Evolutionary conservation across 2,329 filamentous ascomycete genomes (phyloP).

Genomic region (Curvularia lunata): DNA sequence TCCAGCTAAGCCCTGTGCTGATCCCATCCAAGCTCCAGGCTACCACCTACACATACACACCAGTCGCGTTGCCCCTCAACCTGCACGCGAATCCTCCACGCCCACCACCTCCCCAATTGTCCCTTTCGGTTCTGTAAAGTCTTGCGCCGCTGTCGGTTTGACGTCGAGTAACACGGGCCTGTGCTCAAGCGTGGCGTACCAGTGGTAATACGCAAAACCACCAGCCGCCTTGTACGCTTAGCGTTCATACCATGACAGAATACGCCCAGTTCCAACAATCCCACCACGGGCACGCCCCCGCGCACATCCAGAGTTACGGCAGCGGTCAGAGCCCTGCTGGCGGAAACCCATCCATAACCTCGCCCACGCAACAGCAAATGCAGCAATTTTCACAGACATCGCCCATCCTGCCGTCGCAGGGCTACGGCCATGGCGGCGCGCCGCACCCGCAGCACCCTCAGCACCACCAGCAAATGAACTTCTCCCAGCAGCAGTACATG

Average conservation of each 20-base stretch:
- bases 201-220: conserved; percentile 1
- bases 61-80: conserved; percentile 38
- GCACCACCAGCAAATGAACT: conserved; percentile 76
- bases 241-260: conserved; percentile 51
- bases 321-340: conserved; percentile 45
- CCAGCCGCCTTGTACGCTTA: conserved; percentile 21
- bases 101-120: neutral
- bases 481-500: conserved; percentile 75
- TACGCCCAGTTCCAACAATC: conserved; percentile 58
- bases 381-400: conserved; percentile 69
- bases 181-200: conserved; percentile 42
- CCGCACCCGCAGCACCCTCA: conserved; percentile 65
- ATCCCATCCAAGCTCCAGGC: conserved; percentile 44
- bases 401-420: conserved; percentile 79
- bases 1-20: conserved; percentile 35
- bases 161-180: conserved; percentile 24
- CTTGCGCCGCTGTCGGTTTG: conserved; percentile 27
- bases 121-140: neutral
- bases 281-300: conserved; percentile 52
- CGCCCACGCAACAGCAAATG: conserved; percentile 67
- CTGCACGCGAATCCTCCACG: conserved; percentile 24
- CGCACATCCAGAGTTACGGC: conserved; percentile 50
- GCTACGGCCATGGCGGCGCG: conserved; percentile 68
- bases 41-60: conserved; percentile 28
- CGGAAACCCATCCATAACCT: conserved; percentile 65